Conservation (phyloP, 106 monocot genomes). For the Ottelia alismoides region DNA sequence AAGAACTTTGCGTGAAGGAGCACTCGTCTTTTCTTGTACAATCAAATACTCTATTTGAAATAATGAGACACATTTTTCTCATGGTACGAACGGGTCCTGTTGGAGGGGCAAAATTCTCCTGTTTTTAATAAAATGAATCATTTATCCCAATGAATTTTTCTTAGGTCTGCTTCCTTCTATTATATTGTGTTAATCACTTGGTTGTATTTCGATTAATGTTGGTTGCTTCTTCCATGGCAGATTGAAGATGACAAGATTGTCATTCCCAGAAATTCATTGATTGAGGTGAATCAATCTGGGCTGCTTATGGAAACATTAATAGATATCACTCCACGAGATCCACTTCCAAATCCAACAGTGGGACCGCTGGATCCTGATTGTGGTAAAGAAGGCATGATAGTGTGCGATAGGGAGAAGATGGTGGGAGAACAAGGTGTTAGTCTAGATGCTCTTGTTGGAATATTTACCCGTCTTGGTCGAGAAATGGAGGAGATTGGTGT, state of each 20-base stretch:
- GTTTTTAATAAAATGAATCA: too few relatives aligned
- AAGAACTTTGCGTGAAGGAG: too few relatives aligned
- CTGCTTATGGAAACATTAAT: slow-evolving; percentile 97
- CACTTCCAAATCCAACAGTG: slow-evolving; percentile 64
- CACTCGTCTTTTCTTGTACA: too few relatives aligned
- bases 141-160: too few relatives aligned
- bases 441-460: slow-evolving; percentile 87
- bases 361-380: slow-evolving; percentile 72
- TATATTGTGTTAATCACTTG: too few relatives aligned
- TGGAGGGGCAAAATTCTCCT: too few relatives aligned
- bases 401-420: slow-evolving; percentile 80
- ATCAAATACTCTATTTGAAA: too few relatives aligned
- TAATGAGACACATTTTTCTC: too few relatives aligned
- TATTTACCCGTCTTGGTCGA: slow-evolving; percentile 84
- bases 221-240: slow-evolving; percentile 24
- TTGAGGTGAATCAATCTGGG: slow-evolving; percentile 97
- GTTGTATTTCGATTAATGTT: too few relatives aligned
- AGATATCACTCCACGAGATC: slow-evolving; percentile 87
- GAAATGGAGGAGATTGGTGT: slow-evolving; percentile 90
- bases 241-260: slow-evolving; percentile 88
- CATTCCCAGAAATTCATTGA: slow-evolving; percentile 77
- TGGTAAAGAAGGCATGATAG: slow-evolving; percentile 68
- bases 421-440: slow-evolving; percentile 79
- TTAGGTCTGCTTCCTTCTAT: too few relatives aligned
- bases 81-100: too few relatives aligned